Conservation (phyloP, 768 basidiomycete genomes). For the Tylopilus balloui region DNA sequence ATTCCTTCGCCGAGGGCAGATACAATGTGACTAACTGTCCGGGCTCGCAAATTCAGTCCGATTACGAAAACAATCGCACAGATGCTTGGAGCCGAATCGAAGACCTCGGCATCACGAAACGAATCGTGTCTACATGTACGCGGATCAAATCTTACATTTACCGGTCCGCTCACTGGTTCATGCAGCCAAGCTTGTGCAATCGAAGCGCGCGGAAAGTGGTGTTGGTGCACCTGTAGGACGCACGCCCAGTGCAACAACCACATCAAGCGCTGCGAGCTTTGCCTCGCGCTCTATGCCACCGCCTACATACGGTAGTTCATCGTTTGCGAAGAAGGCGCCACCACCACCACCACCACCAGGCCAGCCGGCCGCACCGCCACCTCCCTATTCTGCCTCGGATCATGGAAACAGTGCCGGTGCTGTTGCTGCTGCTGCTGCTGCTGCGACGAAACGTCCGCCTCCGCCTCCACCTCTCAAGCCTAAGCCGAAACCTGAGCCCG, state of each 20-base stretch:
- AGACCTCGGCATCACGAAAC: slow-evolving; percentile 74
- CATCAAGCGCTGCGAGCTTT: slow-evolving; percentile 27
- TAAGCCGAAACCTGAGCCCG: slow-evolving; percentile 68
- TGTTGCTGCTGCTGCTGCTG: slow-evolving; percentile 32
- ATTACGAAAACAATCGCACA: slow-evolving; percentile 78
- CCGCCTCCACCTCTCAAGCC: slow-evolving; percentile 91
- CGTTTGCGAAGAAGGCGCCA: slow-evolving; percentile 41
- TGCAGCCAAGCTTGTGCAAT: slow-evolving; percentile 66
- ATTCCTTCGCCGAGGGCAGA: slow-evolving; percentile 75
- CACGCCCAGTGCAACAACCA: slow-evolving; percentile 23
- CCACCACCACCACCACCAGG: slow-evolving; percentile 32
- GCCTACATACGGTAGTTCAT: slow-evolving; percentile 20
- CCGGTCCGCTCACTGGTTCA: slow-evolving; percentile 6
- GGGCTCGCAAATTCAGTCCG: slow-evolving; percentile 64
- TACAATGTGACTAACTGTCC: slow-evolving; percentile 66
- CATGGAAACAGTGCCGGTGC: slow-evolving; percentile 30
- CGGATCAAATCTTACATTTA: slow-evolving; percentile 8
- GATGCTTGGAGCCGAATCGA: slow-evolving; percentile 81
- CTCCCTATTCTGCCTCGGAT: slow-evolving; percentile 27
- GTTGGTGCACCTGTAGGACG: slow-evolving; percentile 35
- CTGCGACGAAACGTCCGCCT: slow-evolving; percentile 67
- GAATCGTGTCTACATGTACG: slow-evolving; percentile 82
- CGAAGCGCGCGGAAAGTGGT: slow-evolving; percentile 36
- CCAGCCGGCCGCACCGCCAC: slow-evolving; percentile 42
- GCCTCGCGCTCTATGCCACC: slow-evolving; percentile 26